These are phyloP conservation scores for Pyrenochaeta sp. DNA, from an alignment of 2,329 filamentous ascomycete species.

Conservation along the genomic window DNA sequence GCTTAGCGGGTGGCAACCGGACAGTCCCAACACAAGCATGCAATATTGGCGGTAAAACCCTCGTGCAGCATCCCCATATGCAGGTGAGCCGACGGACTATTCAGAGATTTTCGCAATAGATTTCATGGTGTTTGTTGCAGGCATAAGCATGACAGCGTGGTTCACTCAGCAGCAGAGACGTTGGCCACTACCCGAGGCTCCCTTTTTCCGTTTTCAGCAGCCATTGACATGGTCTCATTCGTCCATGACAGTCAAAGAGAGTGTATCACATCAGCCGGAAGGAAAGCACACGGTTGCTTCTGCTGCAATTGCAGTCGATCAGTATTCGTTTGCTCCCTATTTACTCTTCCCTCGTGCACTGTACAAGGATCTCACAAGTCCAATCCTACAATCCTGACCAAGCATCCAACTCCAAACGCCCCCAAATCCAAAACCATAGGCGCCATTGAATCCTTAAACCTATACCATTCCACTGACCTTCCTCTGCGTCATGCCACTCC, in stretches of 20 bases:
- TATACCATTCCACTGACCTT: constrained; percentile 52
- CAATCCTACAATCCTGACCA: background rate
- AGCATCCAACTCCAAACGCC: background rate
- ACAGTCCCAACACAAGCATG: constrained; percentile 18
- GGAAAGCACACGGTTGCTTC: background rate
- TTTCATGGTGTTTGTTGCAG: constrained; percentile 9
- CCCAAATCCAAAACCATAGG: constrained; percentile 4
- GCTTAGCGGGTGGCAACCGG: constrained; percentile 27
- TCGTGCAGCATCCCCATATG: constrained; percentile 20
- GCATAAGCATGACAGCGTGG: constrained; percentile 16
- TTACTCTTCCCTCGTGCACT: background rate
- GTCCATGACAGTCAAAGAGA: no score
- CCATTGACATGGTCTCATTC: no score
- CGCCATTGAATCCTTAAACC: constrained; percentile 3
- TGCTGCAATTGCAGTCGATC: background rate
- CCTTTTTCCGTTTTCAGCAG: no score
- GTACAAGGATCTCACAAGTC: background rate
- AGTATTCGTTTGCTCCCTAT: background rate
- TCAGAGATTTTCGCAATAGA: constrained; percentile 18
- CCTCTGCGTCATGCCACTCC: constrained; percentile 47
- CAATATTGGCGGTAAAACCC: constrained; percentile 13
- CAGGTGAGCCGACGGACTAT: constrained; percentile 21
- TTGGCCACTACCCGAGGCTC: background rate
- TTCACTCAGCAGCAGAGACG: constrained; percentile 3
- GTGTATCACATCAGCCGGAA: background rate